These are phyloP conservation scores for Crotalaria pallida DNA, from an alignment of 306 rosid genomes.

Conservation along the genomic window DNA sequence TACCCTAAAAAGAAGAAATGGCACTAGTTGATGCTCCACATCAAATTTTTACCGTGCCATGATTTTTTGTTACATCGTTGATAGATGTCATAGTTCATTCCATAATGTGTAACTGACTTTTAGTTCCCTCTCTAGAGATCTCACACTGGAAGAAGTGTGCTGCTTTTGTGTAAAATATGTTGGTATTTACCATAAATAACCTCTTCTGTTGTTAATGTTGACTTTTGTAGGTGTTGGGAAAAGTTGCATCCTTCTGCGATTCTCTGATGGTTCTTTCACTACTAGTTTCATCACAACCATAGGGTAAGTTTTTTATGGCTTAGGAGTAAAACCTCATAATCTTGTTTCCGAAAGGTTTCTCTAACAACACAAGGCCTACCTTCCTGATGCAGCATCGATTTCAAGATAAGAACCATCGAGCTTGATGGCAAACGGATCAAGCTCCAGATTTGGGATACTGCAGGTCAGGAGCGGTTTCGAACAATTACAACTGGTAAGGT, in stretches of 20 bases:
- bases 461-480: conserved; percentile 98
- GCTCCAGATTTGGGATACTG: conserved; percentile 98
- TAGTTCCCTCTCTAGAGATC: neutral
- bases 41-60: neutral
- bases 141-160: neutral
- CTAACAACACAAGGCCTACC: conserved; percentile 1
- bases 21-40: neutral
- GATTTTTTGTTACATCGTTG: neutral
- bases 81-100: neutral
- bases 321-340: conserved; percentile 3
- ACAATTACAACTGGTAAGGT: conserved; percentile 85
- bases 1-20: neutral
- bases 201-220: neutral
- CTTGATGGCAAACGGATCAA: conserved; percentile 94
- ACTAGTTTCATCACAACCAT: conserved; percentile 96
- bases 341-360: conserved; percentile 10
- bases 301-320: conserved; percentile 48
- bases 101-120: neutral
- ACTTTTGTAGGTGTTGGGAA: conserved; percentile 84
- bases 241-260: conserved; percentile 96
- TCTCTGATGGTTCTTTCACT: conserved; percentile 96
- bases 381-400: conserved; percentile 72
- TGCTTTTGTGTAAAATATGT: neutral
- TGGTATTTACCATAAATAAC: neutral
- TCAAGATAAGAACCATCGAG: conserved; percentile 94